A percentile compares a stretch with the other conserved stretches of the same genome.
phyloP scores from a whole-genome alignment of 305 asterid species.

The Fraxinus latifolia region DNA sequence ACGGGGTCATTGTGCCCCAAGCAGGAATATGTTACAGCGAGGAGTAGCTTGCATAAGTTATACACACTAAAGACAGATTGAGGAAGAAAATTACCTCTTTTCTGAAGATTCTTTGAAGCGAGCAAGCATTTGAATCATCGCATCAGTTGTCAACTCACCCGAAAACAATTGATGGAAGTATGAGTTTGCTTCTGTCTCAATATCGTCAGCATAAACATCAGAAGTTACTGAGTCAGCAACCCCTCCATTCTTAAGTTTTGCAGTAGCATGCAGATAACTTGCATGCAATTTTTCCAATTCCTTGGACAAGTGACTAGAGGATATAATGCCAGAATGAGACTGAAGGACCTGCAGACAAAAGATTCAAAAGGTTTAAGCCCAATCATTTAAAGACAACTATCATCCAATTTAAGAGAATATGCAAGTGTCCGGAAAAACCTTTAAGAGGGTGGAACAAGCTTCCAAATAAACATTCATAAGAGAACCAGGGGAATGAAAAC shows the following conservation, averaged over 20 bases:
- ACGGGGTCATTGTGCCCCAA: constrained; percentile 5
- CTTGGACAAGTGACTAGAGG: constrained; percentile 60
- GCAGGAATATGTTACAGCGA: not conserved
- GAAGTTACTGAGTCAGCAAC: constrained; percentile 52
- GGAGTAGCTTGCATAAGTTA: not conserved
- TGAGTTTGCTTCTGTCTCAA: constrained; percentile 77
- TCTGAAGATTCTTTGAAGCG: constrained; percentile 86
- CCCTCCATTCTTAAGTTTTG: constrained; percentile 53
- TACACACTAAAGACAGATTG: not conserved
- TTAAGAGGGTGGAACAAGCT: constrained; percentile 64
- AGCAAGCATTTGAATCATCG: constrained; percentile 82
- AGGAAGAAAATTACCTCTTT: constrained; percentile 46
- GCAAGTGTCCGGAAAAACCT: constrained; percentile 44
- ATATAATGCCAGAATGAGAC: constrained; percentile 56
- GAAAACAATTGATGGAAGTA: constrained; percentile 94
- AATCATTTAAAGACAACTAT: constrained; percentile 3
- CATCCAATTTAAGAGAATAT: constrained; percentile 4
- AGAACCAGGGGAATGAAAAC: constrained; percentile 52
- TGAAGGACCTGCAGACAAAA: constrained; percentile 64
- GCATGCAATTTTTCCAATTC: constrained; percentile 70
- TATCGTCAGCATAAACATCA: constrained; percentile 65
- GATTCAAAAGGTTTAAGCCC: constrained; percentile 20
- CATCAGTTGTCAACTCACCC: constrained; percentile 64
- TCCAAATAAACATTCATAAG: constrained; percentile 61
- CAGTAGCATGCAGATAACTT: constrained; percentile 50